Evolutionary conservation across 441 rosid species (phyloP).

Genomic region (Geranium incanum): DNA sequence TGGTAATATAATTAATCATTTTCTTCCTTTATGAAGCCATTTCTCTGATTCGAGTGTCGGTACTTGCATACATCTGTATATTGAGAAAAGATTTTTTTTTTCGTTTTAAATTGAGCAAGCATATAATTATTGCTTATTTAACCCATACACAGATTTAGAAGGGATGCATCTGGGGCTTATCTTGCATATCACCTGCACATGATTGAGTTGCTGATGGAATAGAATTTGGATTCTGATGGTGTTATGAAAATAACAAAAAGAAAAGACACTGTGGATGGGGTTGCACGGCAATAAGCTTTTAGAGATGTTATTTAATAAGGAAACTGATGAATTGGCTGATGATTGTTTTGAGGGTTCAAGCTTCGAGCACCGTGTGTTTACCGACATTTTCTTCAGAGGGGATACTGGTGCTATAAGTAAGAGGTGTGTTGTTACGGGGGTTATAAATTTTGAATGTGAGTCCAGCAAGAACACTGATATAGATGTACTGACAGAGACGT

Average conservation of each 20-base stretch:
- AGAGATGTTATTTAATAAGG: conserved; percentile 30
- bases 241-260: conserved; percentile 10
- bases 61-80: neutral
- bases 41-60: no score
- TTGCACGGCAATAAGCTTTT: conserved; percentile 24
- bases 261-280: conserved; percentile 18
- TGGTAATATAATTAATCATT: neutral
- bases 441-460: conserved; percentile 36
- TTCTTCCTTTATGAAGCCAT: neutral
- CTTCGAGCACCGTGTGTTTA: conserved; percentile 47
- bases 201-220: neutral
- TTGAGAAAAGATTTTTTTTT: neutral
- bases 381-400: conserved; percentile 51
- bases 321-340: conserved; percentile 29
- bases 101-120: neutral
- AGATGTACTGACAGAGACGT: conserved; percentile 27
- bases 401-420: conserved; percentile 33
- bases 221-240: neutral
- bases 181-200: neutral
- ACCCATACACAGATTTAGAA: conserved; percentile 7
- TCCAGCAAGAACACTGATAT: conserved; percentile 31
- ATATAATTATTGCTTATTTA: neutral
- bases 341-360: conserved; percentile 59
- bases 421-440: conserved; percentile 43
- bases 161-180: conserved; percentile 1